Evolutionary conservation across 1,284 basidiomycete genomes (phyloP).

Genomic region (Inonotus hispidus): DNA sequence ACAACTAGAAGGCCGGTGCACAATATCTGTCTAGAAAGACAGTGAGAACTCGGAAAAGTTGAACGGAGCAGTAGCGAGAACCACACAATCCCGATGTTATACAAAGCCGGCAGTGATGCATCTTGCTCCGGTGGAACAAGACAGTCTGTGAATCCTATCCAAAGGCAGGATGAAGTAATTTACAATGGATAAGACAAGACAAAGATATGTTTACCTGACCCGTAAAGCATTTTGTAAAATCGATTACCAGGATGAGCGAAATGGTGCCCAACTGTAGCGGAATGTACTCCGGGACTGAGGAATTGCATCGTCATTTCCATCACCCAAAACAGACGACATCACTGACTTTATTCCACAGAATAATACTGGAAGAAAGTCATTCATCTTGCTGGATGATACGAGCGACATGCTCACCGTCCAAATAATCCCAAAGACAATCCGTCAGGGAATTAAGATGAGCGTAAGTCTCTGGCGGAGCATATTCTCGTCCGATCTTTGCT

Average conservation of each 20-base stretch:
- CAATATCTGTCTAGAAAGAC: slow-evolving; percentile 34
- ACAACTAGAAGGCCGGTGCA: slow-evolving; percentile 34
- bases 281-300: slow-evolving; percentile 51
- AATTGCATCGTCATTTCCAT: background rate
- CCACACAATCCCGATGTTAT: slow-evolving; percentile 34
- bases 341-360: slow-evolving; percentile 66
- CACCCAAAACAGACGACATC: background rate
- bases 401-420: slow-evolving; percentile 36
- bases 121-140: slow-evolving; percentile 27
- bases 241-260: slow-evolving; percentile 69
- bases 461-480: slow-evolving; percentile 42
- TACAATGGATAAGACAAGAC: background rate
- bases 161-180: too few species aligned
- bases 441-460: slow-evolving; percentile 38
- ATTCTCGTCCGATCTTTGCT: slow-evolving; percentile 33
- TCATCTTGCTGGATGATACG: background rate
- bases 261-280: slow-evolving; percentile 61
- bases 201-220: slow-evolving; percentile 36
- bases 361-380: slow-evolving; percentile 36
- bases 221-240: slow-evolving; percentile 56
- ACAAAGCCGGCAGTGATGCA: slow-evolving; percentile 23
- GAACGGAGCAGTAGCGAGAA: background rate
- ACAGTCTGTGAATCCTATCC: slow-evolving; percentile 32
- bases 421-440: slow-evolving; percentile 36
- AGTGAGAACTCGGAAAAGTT: background rate